phyloP scores from a whole-genome alignment of 768 basidiomycete species.

The Saitozyma sp. region DNA sequence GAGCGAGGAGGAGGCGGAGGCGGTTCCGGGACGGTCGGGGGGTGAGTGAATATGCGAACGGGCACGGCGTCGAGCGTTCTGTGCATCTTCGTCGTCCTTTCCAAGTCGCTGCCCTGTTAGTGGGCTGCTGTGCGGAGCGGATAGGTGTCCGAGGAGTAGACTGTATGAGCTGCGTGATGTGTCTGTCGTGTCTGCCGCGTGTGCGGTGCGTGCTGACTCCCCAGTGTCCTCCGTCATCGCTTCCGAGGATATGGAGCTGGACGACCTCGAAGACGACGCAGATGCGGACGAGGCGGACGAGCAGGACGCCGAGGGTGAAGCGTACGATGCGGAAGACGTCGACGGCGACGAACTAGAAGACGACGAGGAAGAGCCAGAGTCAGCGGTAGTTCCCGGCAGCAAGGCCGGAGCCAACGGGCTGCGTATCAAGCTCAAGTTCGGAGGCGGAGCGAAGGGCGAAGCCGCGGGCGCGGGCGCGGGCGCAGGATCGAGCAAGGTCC shows the following conservation, averaged over 20 bases:
- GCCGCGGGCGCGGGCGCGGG: conserved; percentile 2
- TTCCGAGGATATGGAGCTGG: conserved; percentile 18
- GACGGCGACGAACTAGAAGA: conserved; percentile 10
- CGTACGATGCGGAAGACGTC: conserved; percentile 4
- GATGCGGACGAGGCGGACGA: conserved; percentile 1
- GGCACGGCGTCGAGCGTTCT: background rate
- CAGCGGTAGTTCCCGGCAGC: background rate
- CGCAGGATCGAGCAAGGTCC: conserved; percentile 2
- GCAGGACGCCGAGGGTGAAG: conserved; percentile 4
- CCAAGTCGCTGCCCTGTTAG: no score
- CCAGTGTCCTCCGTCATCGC: conserved; percentile 10
- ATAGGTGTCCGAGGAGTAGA: background rate
- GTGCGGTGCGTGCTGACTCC: background rate
- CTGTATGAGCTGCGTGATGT: background rate
- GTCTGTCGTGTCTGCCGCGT: background rate
- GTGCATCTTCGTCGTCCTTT: background rate
- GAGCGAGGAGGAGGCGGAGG: conserved; percentile 9
- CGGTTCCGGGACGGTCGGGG: conserved; percentile 8
- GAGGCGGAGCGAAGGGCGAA: conserved; percentile 8
- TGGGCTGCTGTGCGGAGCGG: no score
- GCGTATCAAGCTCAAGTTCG: conserved; percentile 29
- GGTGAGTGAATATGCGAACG: no score
- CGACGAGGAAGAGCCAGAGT: background rate
- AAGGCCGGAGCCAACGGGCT: background rate
- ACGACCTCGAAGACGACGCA: conserved; percentile 9